phyloP scores from a whole-genome alignment of 257 asterid genomes.

The Orobanche coerulescens region DNA sequence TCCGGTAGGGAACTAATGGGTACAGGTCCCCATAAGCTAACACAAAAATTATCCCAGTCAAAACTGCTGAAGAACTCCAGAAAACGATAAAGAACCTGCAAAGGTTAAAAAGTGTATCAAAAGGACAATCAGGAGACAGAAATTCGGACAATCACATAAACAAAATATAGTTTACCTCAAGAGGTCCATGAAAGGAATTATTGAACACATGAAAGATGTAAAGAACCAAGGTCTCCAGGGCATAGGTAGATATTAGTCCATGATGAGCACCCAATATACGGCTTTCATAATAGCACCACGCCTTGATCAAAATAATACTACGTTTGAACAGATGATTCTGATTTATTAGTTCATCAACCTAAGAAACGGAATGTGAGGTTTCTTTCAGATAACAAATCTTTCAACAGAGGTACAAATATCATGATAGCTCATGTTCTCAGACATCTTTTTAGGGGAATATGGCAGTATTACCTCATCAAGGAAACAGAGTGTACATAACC shows the following conservation, averaged over 20 bases:
- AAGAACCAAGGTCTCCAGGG: constrained; percentile 90
- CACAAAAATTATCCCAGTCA: constrained; percentile 94
- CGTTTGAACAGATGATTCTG: constrained; percentile 82
- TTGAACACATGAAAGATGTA: constrained; percentile 96
- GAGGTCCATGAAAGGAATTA: constrained; percentile 89
- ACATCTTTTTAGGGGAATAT: constrained; percentile 8
- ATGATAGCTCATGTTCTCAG: neutral
- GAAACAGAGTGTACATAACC: constrained; percentile 85
- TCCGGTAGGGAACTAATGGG: constrained; percentile 84
- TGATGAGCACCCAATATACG: constrained; percentile 88
- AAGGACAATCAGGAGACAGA: constrained; percentile 20
- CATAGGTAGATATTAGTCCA: constrained; percentile 87
- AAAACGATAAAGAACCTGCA: constrained; percentile 97
- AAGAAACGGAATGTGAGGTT: constrained; percentile 20
- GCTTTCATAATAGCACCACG: constrained; percentile 96
- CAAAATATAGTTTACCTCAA: constrained; percentile 55
- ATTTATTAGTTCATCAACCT: constrained; percentile 71
- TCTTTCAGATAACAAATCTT: constrained; percentile 10
- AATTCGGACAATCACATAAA: constrained; percentile 8
- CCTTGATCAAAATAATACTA: constrained; percentile 79
- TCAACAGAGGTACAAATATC: neutral
- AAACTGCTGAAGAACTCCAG: constrained; percentile 98
- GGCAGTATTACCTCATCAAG: constrained; percentile 65
- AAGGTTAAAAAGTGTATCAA: constrained; percentile 25
- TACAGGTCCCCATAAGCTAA: constrained; percentile 99